Evolutionary conservation across 495 filamentous ascomycete species (phyloP).

Genomic region (Pseudomonodictys pantanalensis): DNA sequence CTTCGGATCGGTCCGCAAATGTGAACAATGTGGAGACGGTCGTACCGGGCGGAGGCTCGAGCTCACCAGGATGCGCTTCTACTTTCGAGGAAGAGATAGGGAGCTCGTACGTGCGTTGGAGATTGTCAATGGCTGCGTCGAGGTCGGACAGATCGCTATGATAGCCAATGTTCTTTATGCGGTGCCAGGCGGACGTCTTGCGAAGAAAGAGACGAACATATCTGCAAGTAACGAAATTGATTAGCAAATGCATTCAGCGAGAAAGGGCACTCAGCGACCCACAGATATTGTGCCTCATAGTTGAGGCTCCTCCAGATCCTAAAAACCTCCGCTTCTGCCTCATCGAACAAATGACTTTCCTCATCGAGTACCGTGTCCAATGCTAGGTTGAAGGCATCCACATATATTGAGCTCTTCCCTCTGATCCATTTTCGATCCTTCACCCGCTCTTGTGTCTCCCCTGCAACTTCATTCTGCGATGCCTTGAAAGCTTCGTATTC

Average conservation of each 20-base stretch:
- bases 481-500: constrained; percentile 69
- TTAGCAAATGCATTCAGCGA: constrained; percentile 8
- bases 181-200: constrained; percentile 93
- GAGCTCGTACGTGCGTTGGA: constrained; percentile 50
- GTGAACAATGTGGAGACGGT: constrained; percentile 56
- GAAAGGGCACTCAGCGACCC: constrained; percentile 39
- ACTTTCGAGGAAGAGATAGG: constrained; percentile 44
- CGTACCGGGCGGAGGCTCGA: constrained; percentile 46
- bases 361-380: constrained; percentile 87
- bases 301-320: constrained; percentile 65
- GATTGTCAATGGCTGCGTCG: constrained; percentile 56
- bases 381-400: constrained; percentile 94
- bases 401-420: constrained; percentile 84
- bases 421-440: constrained; percentile 57
- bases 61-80: constrained; percentile 48
- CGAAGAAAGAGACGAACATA: constrained; percentile 93
- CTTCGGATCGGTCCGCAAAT: constrained; percentile 76
- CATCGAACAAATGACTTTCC: constrained; percentile 82
- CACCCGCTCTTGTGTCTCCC: constrained; percentile 49
- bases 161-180: constrained; percentile 71
- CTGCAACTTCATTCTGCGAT: constrained; percentile 37
- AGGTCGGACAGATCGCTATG: constrained; percentile 80
- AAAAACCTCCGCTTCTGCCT: constrained; percentile 76
- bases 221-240: constrained; percentile 44
- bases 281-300: constrained; percentile 93